Evolutionary conservation across 768 basidiomycete genomes (phyloP), one percentile per base, ranked within the genome.

Genomic region (Boletus rufocinnamomeus): DNA sequence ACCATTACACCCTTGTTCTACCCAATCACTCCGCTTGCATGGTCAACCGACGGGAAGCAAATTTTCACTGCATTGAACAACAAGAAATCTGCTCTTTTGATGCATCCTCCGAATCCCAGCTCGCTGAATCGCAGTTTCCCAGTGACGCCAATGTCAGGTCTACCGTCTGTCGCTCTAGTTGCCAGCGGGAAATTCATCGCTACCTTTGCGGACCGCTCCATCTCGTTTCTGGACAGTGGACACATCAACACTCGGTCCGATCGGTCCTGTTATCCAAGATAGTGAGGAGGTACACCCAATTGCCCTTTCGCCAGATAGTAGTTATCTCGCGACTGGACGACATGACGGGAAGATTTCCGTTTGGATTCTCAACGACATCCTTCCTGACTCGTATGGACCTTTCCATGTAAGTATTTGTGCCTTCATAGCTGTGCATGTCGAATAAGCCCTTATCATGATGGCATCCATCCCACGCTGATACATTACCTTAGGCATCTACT

Each of bases 321-420:
- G 28, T 28, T 28, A 28, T 28, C 28, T 28, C 6, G 28, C 28
- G 28, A 28, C 28, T 7, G 28, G 28, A 34, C 47, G 44, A 14
- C n/a, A 10, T 7, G 9, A 40, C 4, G 57, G 57, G 1, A 49
- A 50, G 28, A 16, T 61, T 19, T 9, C 21, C 23, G 6, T 61
- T 41, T 49, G 37, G 14, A 28, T 47, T 19, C 60, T 61, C 48
- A 8, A 21, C 3, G 2, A 17, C 19, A 4, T 45, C 48, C 35
- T 60, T 35, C 27, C 40, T 1, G 41, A 74, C 10, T 41, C 23
- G 7, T 56, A 34, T 2, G 55, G 48, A 7, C 50, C 56, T 9
- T 52, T 43, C 19, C 30, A 25, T 46, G 53, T 54, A 14, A 27
- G 52, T n/a, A 28, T 28, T 30, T 21, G 47, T 47, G 19, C 27